Base-by-base conservation (phyloP, 805 yeast genomes). In the Kodamaea leandrae region DNA sequence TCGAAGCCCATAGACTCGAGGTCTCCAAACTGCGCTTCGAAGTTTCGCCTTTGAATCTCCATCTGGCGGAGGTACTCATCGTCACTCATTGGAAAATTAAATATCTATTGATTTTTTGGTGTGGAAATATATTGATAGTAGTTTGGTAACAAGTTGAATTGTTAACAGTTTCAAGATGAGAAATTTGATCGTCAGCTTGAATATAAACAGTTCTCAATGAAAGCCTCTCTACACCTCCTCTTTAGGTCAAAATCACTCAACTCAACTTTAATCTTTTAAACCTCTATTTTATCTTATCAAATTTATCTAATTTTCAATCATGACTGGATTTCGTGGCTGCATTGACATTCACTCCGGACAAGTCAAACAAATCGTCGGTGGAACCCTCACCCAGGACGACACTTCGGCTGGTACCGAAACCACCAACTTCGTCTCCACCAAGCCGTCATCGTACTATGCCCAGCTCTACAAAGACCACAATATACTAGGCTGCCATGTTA, bases 311-410 rank as follows among this genome's bases (percentile, higher is more conserved):
- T 30, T 18, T 30, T 30, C 17, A 16, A 27, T 14, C 12, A 89
- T 90, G 96, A 90, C 96, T 0, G 73, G 74, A 39, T 93, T 87
- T 64, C 78, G 90, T 54, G 98, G 97, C 1, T 93, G 99, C 57
- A 91, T 93, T 27, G 99, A 93, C 58, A 81, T 93, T 44, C 99
- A 93, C 61, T 77, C 84, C 6, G 99, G 99, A 2, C 83, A 86
- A 51, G 99, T 93, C 46, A 93, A 93, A 56, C 99, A 93, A 60
- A 93, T 93, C 40, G 97, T 93, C 1, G 99, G 99, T 5, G 96
- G 96, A 0, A 85, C 96, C 0, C 68, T 93, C 15, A 71, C 74
- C 0, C 65, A 68, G 8, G 83, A 81, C 44, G 82, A 78, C 48
- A 48, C 50, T 14, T 62, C 61, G n/a, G 54, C 61, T 6, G 61